Percentiles rank a stretch among this genome's conserved stretches.
phyloP scores from a whole-genome alignment of 129 eudicot genomes.

The Tagetes patula region DNA sequence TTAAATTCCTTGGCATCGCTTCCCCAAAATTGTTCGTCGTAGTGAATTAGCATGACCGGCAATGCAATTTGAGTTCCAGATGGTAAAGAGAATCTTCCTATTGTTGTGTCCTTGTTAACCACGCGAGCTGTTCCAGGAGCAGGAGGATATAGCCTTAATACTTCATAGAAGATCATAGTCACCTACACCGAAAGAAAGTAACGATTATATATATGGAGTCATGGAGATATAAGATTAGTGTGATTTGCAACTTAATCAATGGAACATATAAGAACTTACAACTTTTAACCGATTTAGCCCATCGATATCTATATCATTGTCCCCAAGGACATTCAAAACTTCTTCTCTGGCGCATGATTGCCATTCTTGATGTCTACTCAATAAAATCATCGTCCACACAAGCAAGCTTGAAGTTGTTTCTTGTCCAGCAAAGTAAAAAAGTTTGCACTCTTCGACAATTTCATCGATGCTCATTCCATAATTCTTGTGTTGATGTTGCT shows the following conservation, averaged over 20 bases:
- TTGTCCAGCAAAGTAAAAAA: background rate
- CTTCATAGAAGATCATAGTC: background rate
- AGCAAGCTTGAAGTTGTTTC: background rate
- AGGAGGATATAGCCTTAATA: background rate
- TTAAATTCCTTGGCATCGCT: background rate
- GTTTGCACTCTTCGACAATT: background rate
- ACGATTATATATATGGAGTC: background rate
- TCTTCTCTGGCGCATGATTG: background rate
- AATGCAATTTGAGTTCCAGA: background rate
- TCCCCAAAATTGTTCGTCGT: conserved; percentile 1
- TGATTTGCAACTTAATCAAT: background rate
- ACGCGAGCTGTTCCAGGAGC: background rate
- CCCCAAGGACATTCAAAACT: background rate
- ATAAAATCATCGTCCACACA: background rate
- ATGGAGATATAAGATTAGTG: background rate
- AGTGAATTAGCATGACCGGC: background rate
- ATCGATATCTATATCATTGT: background rate
- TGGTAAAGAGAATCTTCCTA: background rate
- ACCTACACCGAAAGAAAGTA: background rate
- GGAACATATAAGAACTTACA: background rate
- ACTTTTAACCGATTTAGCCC: background rate
- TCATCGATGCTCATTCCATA: background rate
- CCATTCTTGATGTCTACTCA: background rate
- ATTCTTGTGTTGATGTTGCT: background rate
- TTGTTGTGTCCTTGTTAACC: background rate